phyloP scores from a whole-genome alignment of 176 grass and related monocot species.

The Bromus sterilis region DNA sequence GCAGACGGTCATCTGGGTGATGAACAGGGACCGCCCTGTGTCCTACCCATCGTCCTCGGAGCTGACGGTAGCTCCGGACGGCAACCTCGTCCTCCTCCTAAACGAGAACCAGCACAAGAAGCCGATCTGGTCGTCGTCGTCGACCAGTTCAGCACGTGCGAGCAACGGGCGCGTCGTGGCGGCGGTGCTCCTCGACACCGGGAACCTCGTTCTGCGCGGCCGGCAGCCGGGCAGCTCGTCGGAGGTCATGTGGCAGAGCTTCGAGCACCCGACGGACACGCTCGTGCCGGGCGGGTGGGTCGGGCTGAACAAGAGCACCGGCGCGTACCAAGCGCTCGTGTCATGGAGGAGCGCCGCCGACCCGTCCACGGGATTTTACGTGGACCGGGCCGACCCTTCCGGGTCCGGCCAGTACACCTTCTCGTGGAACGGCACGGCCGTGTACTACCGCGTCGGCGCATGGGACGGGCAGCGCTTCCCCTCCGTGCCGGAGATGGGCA shows the following conservation, averaged over 20 bases:
- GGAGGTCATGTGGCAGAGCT: slow-evolving; percentile 48
- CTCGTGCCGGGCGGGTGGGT: slow-evolving; percentile 39
- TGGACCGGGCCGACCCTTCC: slow-evolving; percentile 23
- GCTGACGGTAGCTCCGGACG: slow-evolving; percentile 32
- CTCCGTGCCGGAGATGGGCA: slow-evolving; percentile 30
- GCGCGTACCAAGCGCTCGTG: slow-evolving; percentile 28
- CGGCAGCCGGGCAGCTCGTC: neutral
- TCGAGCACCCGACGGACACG: slow-evolving; percentile 52
- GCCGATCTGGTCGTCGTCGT: slow-evolving; percentile 51
- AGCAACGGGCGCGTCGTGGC: slow-evolving; percentile 5
- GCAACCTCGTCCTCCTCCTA: slow-evolving; percentile 22
- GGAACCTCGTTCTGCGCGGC: slow-evolving; percentile 37
- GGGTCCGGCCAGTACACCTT: slow-evolving; percentile 31
- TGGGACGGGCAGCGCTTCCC: slow-evolving; percentile 4
- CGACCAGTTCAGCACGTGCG: slow-evolving; percentile 14
- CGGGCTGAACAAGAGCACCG: slow-evolving; percentile 41
- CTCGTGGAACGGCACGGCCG: slow-evolving; percentile 31
- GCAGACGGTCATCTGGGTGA: slow-evolving; percentile 35
- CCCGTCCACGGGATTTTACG: slow-evolving; percentile 30
- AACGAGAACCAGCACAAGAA: neutral
- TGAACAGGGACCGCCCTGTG: slow-evolving; percentile 39
- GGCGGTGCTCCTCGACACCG: slow-evolving; percentile 41
- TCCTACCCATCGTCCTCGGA: slow-evolving; percentile 16
- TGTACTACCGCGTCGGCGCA: slow-evolving; percentile 26
- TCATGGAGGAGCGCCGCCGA: slow-evolving; percentile 42